Percentiles rank a stretch among this genome's conserved stretches.
phyloP scores from a whole-genome alignment of 345 rosid genomes.

The Laguncularia racemosa region DNA sequence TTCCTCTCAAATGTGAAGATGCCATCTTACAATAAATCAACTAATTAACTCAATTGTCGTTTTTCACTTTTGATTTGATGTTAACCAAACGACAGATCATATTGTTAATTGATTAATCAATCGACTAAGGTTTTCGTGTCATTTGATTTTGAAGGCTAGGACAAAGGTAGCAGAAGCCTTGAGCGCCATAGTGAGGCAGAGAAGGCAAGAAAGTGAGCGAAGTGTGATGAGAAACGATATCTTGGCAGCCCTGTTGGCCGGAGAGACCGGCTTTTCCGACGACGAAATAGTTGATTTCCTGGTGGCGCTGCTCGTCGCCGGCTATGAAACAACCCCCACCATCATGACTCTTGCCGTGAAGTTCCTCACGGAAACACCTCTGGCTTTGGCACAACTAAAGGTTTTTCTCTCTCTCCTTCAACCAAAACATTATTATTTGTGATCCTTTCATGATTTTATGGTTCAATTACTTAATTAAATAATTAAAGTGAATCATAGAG shows the following conservation, averaged over 20 bases:
- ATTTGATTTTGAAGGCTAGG: constrained; percentile 48
- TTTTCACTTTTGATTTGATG: too few species aligned
- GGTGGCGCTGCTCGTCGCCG: constrained; percentile 78
- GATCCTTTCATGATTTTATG: too few species aligned
- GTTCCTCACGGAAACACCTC: constrained; percentile 77
- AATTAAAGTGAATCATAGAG: too few species aligned
- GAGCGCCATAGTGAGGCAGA: constrained; percentile 58
- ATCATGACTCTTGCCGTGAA: constrained; percentile 88
- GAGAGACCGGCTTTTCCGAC: constrained; percentile 64
- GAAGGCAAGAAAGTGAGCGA: constrained; percentile 50
- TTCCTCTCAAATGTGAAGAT: not conserved
- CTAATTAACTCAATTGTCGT: not conserved
- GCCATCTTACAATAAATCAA: too few species aligned
- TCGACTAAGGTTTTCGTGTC: not conserved
- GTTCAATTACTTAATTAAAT: too few species aligned
- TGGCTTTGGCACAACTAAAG: constrained; percentile 30
- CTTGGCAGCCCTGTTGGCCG: constrained; percentile 67
- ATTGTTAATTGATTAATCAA: not conserved
- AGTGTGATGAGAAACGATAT: constrained; percentile 62
- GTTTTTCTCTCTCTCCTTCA: too few species aligned
- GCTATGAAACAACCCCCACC: constrained; percentile 76
- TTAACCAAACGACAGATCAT: not conserved
- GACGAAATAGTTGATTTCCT: constrained; percentile 73
- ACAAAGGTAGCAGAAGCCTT: constrained; percentile 95
- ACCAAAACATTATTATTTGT: too few species aligned